A percentile compares a stretch with the other conserved stretches of the same genome.
Evolutionary conservation across 2,329 filamentous ascomycete species (phyloP).

Genomic region (Apiospora kogelbergensis): DNA sequence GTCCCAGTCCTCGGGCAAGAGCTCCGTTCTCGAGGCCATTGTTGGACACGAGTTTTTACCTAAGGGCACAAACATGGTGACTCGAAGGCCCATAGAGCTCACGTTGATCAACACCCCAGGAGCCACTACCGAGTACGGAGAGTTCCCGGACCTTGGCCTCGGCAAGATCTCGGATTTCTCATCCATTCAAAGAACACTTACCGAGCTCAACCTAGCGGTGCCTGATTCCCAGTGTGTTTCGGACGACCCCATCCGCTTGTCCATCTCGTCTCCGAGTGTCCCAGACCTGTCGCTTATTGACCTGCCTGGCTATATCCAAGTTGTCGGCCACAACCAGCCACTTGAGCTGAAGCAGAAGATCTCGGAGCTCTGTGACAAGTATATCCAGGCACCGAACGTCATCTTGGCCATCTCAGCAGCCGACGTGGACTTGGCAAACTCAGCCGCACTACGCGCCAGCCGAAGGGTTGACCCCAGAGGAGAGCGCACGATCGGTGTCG

Average conservation of each 20-base stretch:
- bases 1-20: constrained; percentile 97
- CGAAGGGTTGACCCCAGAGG: constrained; percentile 90
- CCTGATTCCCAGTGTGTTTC: constrained; percentile 89
- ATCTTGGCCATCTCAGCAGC: constrained; percentile 97
- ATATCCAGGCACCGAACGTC: constrained; percentile 93
- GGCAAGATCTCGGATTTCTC: constrained; percentile 90
- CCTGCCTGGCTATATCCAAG: constrained; percentile 95
- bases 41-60: constrained; percentile 97
- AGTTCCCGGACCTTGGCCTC: constrained; percentile 89
- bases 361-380: constrained; percentile 93
- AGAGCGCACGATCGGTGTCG: constrained; percentile 95
- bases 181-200: constrained; percentile 89
- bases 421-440: constrained; percentile 96
- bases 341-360: constrained; percentile 93
- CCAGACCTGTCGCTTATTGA: constrained; percentile 96
- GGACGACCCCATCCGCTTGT: constrained; percentile 93
- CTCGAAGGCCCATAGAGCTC: constrained; percentile 89
- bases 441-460: constrained; percentile 85
- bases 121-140: constrained; percentile 84
- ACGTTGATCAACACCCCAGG: constrained; percentile 94
- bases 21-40: constrained; percentile 93
- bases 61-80: constrained; percentile 99
- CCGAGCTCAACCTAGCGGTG: constrained; percentile 91
- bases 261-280: constrained; percentile 92
- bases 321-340: constrained; percentile 88